Percentiles rank a stretch among this genome's conserved stretches.
phyloP scores from a whole-genome alignment of 2,329 filamentous ascomycete genomes.

The Fusarium sp. region DNA sequence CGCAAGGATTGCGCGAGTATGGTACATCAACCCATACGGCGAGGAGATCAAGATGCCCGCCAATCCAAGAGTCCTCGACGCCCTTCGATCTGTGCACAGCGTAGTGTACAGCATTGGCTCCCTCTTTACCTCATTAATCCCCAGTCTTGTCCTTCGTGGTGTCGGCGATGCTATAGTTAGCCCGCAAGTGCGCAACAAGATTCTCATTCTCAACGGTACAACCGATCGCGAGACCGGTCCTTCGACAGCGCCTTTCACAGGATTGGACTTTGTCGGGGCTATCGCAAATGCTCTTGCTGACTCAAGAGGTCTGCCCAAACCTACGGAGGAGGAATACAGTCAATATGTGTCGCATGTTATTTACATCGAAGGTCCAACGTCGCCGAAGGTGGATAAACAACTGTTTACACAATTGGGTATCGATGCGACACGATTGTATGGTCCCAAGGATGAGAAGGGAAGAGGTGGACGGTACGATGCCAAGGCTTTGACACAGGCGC shows the following conservation, averaged over 20 bases:
- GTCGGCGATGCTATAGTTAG: conserved; percentile 69
- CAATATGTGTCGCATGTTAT: conserved; percentile 86
- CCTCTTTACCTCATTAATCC: conserved; percentile 88
- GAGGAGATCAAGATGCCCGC: conserved; percentile 89
- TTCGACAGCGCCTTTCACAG: conserved; percentile 69
- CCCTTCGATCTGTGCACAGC: conserved; percentile 70
- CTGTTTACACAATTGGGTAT: conserved; percentile 75
- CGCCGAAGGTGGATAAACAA: conserved; percentile 75
- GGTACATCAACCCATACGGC: conserved; percentile 99
- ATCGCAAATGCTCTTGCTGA: conserved; percentile 79
- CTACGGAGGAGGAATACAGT: conserved; percentile 60
- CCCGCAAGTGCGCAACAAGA: conserved; percentile 69
- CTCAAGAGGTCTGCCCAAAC: conserved; percentile 62
- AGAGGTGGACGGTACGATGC: conserved; percentile 75
- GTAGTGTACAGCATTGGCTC: conserved; percentile 95
- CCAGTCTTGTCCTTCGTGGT: conserved; percentile 79
- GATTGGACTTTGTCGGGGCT: conserved; percentile 82
- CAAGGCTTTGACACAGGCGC: conserved; percentile 75
- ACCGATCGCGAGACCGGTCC: conserved; percentile 90
- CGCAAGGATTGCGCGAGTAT: conserved; percentile 81
- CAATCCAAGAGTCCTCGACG: conserved; percentile 81
- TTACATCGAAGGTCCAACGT: conserved; percentile 76
- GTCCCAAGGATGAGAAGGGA: conserved; percentile 61
- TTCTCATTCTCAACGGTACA: conserved; percentile 85
- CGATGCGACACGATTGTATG: conserved; percentile 80